Percentiles rank a stretch among this genome's conserved stretches.
phyloP scores from a whole-genome alignment of 2,329 filamentous ascomycete genomes.

The Fusarium sp. region DNA sequence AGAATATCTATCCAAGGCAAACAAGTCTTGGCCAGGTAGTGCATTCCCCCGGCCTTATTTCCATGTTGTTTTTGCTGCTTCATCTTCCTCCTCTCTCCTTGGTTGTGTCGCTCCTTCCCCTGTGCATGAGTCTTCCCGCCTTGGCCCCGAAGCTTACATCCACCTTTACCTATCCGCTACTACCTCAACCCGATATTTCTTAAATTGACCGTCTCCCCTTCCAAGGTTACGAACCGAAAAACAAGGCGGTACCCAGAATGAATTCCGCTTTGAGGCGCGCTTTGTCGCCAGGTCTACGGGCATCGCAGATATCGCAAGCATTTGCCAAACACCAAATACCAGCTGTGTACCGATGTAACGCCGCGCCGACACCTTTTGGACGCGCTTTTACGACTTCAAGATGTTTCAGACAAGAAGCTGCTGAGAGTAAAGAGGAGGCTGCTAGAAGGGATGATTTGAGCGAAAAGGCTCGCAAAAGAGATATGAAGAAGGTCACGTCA shows the following conservation, averaged over 20 bases:
- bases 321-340: slow-evolving; percentile 10
- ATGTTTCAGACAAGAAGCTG: slow-evolving; percentile 23
- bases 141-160: slow-evolving; percentile 26
- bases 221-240: background rate
- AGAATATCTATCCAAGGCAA: background rate
- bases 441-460: slow-evolving; percentile 27
- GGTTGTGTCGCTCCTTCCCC: background rate
- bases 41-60: slow-evolving; percentile 27
- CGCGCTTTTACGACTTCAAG: slow-evolving; percentile 42
- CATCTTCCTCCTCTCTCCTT: background rate
- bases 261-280: slow-evolving; percentile 36
- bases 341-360: slow-evolving; percentile 11
- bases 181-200: background rate
- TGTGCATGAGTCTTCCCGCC: background rate
- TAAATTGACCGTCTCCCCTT: background rate
- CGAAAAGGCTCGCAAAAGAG: slow-evolving; percentile 39
- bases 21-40: slow-evolving; percentile 1
- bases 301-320: slow-evolving; percentile 5
- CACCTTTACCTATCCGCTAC: background rate
- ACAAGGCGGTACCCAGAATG: slow-evolving; percentile 21
- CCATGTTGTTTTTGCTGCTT: background rate
- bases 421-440: background rate
- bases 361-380: background rate
- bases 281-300: slow-evolving; percentile 27
- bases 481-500: slow-evolving; percentile 37